Evolutionary conservation across 208 protist species (phyloP).

Genomic region (Acanthamoeba castellanii): DNA sequence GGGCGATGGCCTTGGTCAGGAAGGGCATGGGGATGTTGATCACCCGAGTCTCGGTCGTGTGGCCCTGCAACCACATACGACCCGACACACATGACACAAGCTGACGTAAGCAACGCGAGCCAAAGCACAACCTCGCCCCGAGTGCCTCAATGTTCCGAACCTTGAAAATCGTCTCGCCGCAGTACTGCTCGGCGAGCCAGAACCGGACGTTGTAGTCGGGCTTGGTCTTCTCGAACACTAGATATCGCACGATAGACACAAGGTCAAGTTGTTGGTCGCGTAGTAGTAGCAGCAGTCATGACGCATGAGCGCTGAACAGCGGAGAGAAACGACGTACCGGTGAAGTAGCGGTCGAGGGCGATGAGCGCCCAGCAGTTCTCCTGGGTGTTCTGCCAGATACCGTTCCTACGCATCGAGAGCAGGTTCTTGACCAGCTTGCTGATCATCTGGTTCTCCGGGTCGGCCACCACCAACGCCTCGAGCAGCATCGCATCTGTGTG

Average conservation of each 20-base stretch:
- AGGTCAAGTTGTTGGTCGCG: not conserved
- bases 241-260: not conserved
- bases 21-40: constrained; percentile 67
- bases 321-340: not conserved
- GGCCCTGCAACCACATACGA: not conserved
- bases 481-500: constrained; percentile 43
- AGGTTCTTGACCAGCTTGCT: constrained; percentile 59
- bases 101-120: not conserved
- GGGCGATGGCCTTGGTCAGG: constrained; percentile 1
- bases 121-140: not conserved
- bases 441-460: constrained; percentile 55
- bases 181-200: constrained; percentile 70
- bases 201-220: constrained; percentile 53
- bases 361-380: constrained; percentile 69
- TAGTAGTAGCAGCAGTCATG: no score
- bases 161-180: constrained; percentile 70
- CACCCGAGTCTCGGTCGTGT: constrained; percentile 27
- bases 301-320: no score
- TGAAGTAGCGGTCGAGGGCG: constrained; percentile 75
- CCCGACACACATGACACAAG: no score
- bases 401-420: constrained; percentile 33
- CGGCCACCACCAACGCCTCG: constrained; percentile 53
- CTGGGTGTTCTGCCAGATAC: constrained; percentile 67
- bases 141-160: not conserved
- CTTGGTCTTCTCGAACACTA: constrained; percentile 71